Evolutionary conservation across 139 green algal genomes (phyloP), one percentile per base, ranked within the genome.

Genomic region (Tetraselmis striata): DNA sequence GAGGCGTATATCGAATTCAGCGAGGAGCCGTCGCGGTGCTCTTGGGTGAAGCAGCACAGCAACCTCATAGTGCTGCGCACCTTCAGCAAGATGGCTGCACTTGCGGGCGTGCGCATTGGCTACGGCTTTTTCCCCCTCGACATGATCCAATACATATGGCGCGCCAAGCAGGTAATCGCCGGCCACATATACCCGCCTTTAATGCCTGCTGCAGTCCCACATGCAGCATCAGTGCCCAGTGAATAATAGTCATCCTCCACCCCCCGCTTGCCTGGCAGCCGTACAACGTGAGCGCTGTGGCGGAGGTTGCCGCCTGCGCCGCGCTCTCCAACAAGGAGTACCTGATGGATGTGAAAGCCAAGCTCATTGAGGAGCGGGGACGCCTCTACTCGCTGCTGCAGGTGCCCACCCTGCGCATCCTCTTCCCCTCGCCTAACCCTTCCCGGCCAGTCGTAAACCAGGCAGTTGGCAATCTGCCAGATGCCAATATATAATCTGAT

Each of bases 1-100:
- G 97, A 99, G 85, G 97, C 97, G 5, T 99, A 99, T 88, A 96
- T 99, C 23, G 97, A 99, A 90, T 99, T 99, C 85, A 90, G 87
- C 24, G 80, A 90, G 2, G 84, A 89, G 81, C 75, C 85, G 0
- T 94, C 89, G 0, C 82, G 89, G 32, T 89, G 94, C 45, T 78
- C 85, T 27, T 97, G 95, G 92, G 97, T 98, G 31, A 76, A 86
- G 81, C 11, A 91, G 2, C 77, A 94, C 82, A 75, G 86, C 82
- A 99, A 99, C 89, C 89, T 99, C 1, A 90, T 98, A 5, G 97
- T 99, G 31, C 89, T 99, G 85, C 90, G 97, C 29, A 99, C 97
- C 0, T 99, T 99, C 89, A 95, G 86, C 86, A 99, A 99, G 88
- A 95, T 92, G 74, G 95, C 95, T 77, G 96, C 84, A 1, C 85